A percentile compares a stretch with the other conserved stretches of the same genome.
Evolutionary conservation across 169 alveolate genomes (phyloP).

Genomic region (Babesia bigemina): DNA sequence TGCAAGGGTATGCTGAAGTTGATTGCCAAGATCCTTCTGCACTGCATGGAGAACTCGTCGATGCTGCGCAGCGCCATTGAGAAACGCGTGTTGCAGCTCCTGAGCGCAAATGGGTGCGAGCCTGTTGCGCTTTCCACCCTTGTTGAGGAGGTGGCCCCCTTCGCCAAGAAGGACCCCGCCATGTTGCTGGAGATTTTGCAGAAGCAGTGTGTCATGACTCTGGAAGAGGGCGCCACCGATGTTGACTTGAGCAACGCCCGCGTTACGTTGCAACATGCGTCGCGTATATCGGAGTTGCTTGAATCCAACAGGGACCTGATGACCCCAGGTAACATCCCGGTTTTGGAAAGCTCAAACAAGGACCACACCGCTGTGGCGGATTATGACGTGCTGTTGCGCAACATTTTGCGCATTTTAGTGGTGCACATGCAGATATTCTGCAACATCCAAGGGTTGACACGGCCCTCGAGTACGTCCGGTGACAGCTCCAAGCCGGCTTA

Average conservation of each 20-base stretch:
- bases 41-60: conserved; percentile 46
- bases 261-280: conserved; percentile 5
- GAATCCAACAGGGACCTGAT: conserved; percentile 1
- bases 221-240: conserved; percentile 40
- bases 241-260: conserved; percentile 25
- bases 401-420: conserved; percentile 25
- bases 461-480: not conserved
- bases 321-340: conserved; percentile 4
- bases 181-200: conserved; percentile 44
- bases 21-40: conserved; percentile 43
- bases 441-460: conserved; percentile 54
- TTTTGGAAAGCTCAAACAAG: conserved; percentile 1
- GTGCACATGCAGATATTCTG: conserved; percentile 53
- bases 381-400: conserved; percentile 1
- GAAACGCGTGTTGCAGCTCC: conserved; percentile 7
- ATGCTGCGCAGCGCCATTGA: conserved; percentile 38
- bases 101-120: conserved; percentile 4
- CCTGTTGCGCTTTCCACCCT: conserved; percentile 38
- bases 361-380: conserved; percentile 11
- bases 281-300: conserved; percentile 16
- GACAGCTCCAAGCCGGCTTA: conserved; percentile 36
- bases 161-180: conserved; percentile 52
- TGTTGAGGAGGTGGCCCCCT: conserved; percentile 46
- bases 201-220: conserved; percentile 26
- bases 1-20: conserved; percentile 47